Base-by-base conservation (phyloP, 345 rosid genomes). In the Eucalyptus regnans region DNA sequence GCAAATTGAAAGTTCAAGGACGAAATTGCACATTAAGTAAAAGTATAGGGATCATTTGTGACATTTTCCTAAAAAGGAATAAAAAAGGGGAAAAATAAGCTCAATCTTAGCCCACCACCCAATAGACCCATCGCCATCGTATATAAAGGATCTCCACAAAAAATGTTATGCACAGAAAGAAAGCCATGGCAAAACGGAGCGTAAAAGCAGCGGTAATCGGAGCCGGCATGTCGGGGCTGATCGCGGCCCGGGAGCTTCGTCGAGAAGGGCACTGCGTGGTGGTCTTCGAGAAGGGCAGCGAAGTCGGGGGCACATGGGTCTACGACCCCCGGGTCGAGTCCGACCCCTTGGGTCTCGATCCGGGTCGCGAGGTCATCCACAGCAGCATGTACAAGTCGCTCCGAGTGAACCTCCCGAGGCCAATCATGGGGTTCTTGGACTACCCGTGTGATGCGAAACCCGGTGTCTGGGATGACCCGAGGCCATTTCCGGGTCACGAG, bases 221-320 rank as follows among this genome's bases (percentile, higher is more conserved):
- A 31, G 90, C 91, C 17, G 93, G 92, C 16, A 85, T 88, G 13
- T 84, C 90, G 58, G 92, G 92, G 22, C 91, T 91, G 3, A 87
- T 86, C 41, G 84, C 92, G 0, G 91, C 89, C 71, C 87, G 87
- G 50, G 90, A 92, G 93, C 90, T 92, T 41, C 86, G 31, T 27
- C 89, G 91, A n/a, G 93, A 90, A 87, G 93, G 93, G 52, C 91
- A 88, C 88, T 12, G 7, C 41, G 89, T 89, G 60, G 89, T 86
- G 43, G 91, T 90, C n/a, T 92, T 90, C 22, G 92, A 92, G 76
- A 89, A 83, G 58, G 87, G 50, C 20, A 43, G 5, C 88, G 79
- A 83, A 54, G 52, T 91, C 22, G 92, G 92, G 12, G 92, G 92
- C 25, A 64, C 83, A 6, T 91, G 92, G 92, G 83, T 88, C 41